Evolutionary conservation across 1,284 basidiomycete species (phyloP).

Genomic region (Peniophora sp.): DNA sequence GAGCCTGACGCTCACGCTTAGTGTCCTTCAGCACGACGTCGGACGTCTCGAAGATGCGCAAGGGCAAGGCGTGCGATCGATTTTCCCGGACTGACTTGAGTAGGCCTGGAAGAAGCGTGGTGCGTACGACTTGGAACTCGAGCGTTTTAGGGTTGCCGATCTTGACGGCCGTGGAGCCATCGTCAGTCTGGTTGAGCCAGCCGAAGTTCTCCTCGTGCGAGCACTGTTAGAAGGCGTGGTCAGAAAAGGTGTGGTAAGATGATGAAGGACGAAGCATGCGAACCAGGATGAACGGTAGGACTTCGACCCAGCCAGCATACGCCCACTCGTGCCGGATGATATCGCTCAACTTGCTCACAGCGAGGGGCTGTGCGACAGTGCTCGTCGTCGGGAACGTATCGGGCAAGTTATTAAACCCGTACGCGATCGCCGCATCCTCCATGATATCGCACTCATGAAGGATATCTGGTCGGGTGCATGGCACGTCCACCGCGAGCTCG

Average conservation of each 20-base stretch:
- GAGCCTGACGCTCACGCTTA: constrained; percentile 72
- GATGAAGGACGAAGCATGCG: constrained; percentile 18
- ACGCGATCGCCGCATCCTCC: constrained; percentile 97
- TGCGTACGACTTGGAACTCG: constrained; percentile 97
- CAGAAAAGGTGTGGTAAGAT: neutral
- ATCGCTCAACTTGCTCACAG: constrained; percentile 88
- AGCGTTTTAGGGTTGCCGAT: constrained; percentile 96
- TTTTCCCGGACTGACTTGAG: constrained; percentile 98
- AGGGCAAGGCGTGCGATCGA: constrained; percentile 85
- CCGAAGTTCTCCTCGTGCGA: constrained; percentile 98
- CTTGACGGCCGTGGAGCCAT: constrained; percentile 75
- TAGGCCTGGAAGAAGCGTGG: constrained; percentile 89
- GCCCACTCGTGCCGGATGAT: constrained; percentile 89
- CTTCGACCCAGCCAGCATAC: constrained; percentile 93
- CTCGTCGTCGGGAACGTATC: constrained; percentile 90
- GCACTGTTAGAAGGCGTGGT: constrained; percentile 46
- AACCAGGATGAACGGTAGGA: constrained; percentile 89
- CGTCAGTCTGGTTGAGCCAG: constrained; percentile 83
- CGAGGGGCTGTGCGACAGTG: constrained; percentile 89
- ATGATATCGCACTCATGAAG: constrained; percentile 98
- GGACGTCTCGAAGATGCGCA: constrained; percentile 91
- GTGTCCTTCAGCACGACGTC: constrained; percentile 90
- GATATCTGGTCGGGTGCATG: constrained; percentile 92
- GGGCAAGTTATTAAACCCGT: constrained; percentile 96
- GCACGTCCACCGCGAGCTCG: constrained; percentile 72